A percentile compares a stretch with the other conserved stretches of the same genome.
Conservation (phyloP, 1,139 yeast species). For the Schizosaccharomyces versatilis region DNA sequence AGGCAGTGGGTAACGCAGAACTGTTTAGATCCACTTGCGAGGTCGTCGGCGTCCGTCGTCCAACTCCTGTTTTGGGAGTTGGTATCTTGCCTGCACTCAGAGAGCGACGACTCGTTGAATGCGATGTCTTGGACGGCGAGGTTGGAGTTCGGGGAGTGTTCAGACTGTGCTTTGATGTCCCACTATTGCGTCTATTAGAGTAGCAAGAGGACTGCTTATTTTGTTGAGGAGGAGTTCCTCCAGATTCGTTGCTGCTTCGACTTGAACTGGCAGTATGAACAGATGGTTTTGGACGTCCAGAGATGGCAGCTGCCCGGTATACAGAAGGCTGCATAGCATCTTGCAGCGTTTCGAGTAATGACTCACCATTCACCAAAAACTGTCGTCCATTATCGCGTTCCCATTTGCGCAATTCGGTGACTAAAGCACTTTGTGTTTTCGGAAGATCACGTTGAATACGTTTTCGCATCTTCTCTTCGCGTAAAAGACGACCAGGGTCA, state of each 20-base stretch:
- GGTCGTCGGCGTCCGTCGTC: neutral
- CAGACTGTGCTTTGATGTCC: too few relatives aligned
- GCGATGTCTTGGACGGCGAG: too few relatives aligned
- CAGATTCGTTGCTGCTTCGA: neutral
- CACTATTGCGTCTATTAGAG: too few relatives aligned
- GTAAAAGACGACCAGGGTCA: slow-evolving; percentile 45
- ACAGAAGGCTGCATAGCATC: neutral
- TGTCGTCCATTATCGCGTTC: slow-evolving; percentile 22
- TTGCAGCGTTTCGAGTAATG: neutral
- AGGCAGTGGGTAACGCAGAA: neutral
- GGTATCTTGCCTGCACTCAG: neutral
- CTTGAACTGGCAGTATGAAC: neutral
- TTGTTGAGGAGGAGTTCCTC: neutral
- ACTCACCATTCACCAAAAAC: slow-evolving; percentile 15
- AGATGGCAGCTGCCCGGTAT: too few relatives aligned
- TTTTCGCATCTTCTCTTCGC: slow-evolving; percentile 61
- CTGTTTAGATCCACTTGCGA: neutral
- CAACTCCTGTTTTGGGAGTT: neutral
- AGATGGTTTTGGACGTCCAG: neutral
- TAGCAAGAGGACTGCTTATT: too few relatives aligned
- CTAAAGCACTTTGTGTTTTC: slow-evolving; percentile 31
- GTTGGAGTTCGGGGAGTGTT: too few relatives aligned
- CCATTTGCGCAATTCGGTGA: slow-evolving; percentile 27
- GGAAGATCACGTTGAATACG: slow-evolving; percentile 48
- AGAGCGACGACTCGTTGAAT: neutral